phyloP scores from a whole-genome alignment of 495 filamentous ascomycete genomes.

The Penicillium arizonense region DNA sequence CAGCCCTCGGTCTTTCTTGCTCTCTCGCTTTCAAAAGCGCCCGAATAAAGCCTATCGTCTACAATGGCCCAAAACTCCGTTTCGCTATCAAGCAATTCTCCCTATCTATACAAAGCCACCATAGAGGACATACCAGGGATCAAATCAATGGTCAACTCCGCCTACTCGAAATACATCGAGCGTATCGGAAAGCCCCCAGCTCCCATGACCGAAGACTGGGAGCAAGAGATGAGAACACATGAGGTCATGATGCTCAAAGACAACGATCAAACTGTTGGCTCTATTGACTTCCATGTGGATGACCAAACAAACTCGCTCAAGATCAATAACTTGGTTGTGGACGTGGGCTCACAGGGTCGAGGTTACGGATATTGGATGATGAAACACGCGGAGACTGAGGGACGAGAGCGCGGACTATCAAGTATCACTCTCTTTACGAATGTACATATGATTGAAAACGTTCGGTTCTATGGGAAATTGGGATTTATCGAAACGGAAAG shows the following conservation, averaged over 20 bases:
- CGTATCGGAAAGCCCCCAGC: slow-evolving; percentile 36
- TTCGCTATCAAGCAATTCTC: neutral
- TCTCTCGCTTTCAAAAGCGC: neutral
- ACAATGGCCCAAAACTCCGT: neutral
- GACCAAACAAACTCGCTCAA: slow-evolving; percentile 11
- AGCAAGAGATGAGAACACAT: slow-evolving; percentile 12
- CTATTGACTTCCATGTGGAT: slow-evolving; percentile 10
- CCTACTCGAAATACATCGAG: slow-evolving; percentile 36
- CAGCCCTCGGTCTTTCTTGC: too few species aligned
- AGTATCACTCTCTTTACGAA: slow-evolving; percentile 33
- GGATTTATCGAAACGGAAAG: slow-evolving; percentile 33
- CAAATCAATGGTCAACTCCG: slow-evolving; percentile 26
- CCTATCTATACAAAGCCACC: slow-evolving; percentile 21
- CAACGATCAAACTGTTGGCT: slow-evolving; percentile 7
- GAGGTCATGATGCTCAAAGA: slow-evolving; percentile 16
- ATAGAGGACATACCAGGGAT: slow-evolving; percentile 22
- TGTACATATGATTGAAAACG: slow-evolving; percentile 39
- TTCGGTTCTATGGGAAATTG: slow-evolving; percentile 29
- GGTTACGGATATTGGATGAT: slow-evolving; percentile 34
- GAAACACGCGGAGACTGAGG: slow-evolving; percentile 14
- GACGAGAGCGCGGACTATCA: neutral
- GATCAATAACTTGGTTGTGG: slow-evolving; percentile 34
- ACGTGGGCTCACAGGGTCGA: slow-evolving; percentile 23
- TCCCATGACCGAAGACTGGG: slow-evolving; percentile 32
- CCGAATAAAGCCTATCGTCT: neutral